Base-by-base conservation (phyloP, 805 yeast species). In the Yamadazyma endophytica region DNA sequence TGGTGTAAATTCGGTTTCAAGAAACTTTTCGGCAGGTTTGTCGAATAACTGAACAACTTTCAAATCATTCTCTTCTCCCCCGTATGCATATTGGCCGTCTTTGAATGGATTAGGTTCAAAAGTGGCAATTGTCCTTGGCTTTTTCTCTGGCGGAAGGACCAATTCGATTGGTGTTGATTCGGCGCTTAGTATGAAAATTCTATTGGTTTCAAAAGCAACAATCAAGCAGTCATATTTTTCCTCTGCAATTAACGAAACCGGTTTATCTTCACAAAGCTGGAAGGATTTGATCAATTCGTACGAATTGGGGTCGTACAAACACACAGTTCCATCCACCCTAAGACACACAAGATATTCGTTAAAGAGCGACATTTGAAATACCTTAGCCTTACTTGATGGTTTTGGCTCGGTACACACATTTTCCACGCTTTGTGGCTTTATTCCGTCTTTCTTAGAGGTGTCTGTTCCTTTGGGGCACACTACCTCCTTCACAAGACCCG, bases 1-100 rank as follows among this genome's bases (percentile, higher is more conserved):
- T 1, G 53, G 42, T 14, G 55, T 49, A 39, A 56, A 44, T 21
- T 40, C 39, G 17, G 43, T 46, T 5, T 48, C 44, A 51, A 49
- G 45, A 23, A 41, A 41, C 9, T 30, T 29, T 7, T 43, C 32
- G 9, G 33, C 29, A 13, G 46, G 36, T n/a, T 49, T 54, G 4
- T 52, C 52, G 29, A 57, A 61, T 14, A 75, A 39, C 25, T 60
- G 43, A 28, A 73, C 52, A 13, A 80, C 57, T 31, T 73, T 73
- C 4, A 84, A 58, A 51, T 85, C 89, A 37, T 77, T 77, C 45
- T 88, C 94, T 49, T 85, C 76, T 17, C 97, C 98, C 21, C 97
- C 97, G 47, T 65, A 75, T 1, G 92, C 95, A 55, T 83, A 76
- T 2, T 78, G 53, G 14, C 75, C 73, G 6, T 54, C 52, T 13